Evolutionary conservation across 441 rosid species (phyloP).

Genomic region (Adansonia madagascariensis): DNA sequence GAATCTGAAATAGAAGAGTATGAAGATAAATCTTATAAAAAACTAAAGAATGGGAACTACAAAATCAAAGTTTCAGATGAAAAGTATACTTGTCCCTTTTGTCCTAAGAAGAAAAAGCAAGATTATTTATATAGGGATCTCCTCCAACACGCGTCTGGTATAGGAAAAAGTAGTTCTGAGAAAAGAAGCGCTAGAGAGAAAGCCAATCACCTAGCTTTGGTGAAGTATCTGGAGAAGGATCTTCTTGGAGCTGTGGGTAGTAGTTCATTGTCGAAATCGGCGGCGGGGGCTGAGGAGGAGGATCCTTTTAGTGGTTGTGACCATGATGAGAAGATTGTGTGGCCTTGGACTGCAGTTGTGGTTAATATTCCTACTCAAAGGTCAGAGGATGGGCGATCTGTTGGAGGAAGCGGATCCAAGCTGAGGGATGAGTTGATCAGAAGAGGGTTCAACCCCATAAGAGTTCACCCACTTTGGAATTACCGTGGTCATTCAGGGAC

Average conservation of each 20-base stretch:
- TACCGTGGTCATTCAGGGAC: conserved; percentile 83
- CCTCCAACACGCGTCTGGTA: conserved; percentile 94
- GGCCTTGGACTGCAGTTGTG: conserved; percentile 94
- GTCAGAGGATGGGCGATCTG: conserved; percentile 64
- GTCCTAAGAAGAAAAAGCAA: conserved; percentile 70
- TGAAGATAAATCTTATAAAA: conserved; percentile 55
- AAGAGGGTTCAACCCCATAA: conserved; percentile 79
- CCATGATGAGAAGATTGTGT: conserved; percentile 77
- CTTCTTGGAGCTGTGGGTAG: conserved; percentile 44
- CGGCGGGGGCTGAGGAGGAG: conserved; percentile 13
- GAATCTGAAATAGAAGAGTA: conserved; percentile 60
- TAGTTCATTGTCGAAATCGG: conserved; percentile 42
- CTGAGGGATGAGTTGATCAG: conserved; percentile 66
- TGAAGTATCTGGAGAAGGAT: conserved; percentile 73
- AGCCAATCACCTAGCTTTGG: conserved; percentile 80
- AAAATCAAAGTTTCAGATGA: conserved; percentile 55
- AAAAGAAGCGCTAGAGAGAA: conserved; percentile 72
- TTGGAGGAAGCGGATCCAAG: conserved; percentile 89
- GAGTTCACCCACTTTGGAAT: conserved; percentile 87
- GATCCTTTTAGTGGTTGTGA: conserved; percentile 41
- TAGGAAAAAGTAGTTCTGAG: conserved; percentile 70
- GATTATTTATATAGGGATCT: conserved; percentile 69
- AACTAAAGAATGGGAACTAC: conserved; percentile 66
- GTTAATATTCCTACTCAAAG: conserved; percentile 71
- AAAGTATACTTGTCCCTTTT: conserved; percentile 75